Evolutionary conservation across 2,329 filamentous ascomycete genomes (phyloP).

Genomic region (Aotearoamyces nothofagi): DNA sequence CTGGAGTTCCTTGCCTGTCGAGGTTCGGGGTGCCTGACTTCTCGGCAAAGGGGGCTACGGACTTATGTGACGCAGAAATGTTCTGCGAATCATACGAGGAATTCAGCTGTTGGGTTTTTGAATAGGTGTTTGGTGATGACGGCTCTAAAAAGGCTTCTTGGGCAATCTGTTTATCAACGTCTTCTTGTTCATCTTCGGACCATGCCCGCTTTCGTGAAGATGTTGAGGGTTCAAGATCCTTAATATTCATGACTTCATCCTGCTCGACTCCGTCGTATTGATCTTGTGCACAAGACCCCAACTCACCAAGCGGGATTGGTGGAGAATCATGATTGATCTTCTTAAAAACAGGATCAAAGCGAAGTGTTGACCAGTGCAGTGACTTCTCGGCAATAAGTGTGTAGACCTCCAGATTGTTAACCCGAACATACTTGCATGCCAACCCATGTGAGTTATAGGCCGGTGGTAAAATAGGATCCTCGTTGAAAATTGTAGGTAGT

Average conservation of each 20-base stretch:
- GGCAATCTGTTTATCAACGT: conserved; percentile 7
- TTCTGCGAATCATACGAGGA: conserved; percentile 2
- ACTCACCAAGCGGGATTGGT: conserved; percentile 13
- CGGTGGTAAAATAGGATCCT: conserved; percentile 29
- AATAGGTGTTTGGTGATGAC: conserved; percentile 10
- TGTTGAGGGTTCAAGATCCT: conserved; percentile 1
- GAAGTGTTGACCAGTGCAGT: conserved; percentile 23
- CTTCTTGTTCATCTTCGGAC: conserved; percentile 6
- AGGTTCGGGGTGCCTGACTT: conserved; percentile 6
- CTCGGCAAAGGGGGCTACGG: conserved; percentile 3
- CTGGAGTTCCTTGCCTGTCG: conserved; percentile 11
- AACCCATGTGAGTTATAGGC: conserved; percentile 27
- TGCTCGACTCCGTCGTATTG: conserved; percentile 5
- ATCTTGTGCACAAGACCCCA: conserved; percentile 12
- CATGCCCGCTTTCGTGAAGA: conserved; percentile 13
- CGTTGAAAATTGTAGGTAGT: conserved; percentile 25
- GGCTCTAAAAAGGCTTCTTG: conserved; percentile 4
- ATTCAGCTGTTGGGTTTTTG: no score
- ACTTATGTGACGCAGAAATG: neutral
- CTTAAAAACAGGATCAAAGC: conserved; percentile 29
- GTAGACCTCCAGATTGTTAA: conserved; percentile 28
- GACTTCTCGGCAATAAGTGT: conserved; percentile 25
- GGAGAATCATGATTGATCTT: conserved; percentile 8
- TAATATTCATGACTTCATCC: neutral
- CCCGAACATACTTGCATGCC: conserved; percentile 28